Evolutionary conservation across 352 stramenopile species (phyloP).

Genomic region (Globisporangium spinosum): DNA sequence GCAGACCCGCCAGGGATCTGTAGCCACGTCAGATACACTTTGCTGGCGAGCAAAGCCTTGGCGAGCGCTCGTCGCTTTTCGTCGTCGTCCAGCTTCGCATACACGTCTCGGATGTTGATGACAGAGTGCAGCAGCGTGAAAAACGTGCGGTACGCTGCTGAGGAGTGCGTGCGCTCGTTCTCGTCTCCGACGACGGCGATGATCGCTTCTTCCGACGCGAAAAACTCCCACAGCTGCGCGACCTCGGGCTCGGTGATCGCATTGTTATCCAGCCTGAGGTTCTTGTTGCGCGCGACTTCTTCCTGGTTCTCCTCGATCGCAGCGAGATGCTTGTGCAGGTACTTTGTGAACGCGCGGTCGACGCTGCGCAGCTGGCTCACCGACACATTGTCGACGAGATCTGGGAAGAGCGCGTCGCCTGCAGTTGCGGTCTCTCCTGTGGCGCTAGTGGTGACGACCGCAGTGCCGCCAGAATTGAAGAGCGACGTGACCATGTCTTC

Average conservation of each 20-base stretch:
- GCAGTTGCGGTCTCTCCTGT: conserved; percentile 20
- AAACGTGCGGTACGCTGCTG: conserved; percentile 58
- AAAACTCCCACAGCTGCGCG: conserved; percentile 51
- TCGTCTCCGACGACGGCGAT: conserved; percentile 33
- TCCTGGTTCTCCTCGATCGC: conserved; percentile 7
- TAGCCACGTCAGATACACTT: conserved; percentile 78
- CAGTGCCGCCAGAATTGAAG: conserved; percentile 69
- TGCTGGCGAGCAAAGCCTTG: conserved; percentile 65
- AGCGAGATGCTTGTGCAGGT: conserved; percentile 36
- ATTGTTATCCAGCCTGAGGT: conserved; percentile 8
- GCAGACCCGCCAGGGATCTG: conserved; percentile 75
- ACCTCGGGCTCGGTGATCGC: conserved; percentile 16
- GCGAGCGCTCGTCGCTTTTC: conserved; percentile 41
- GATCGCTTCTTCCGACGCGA: conserved; percentile 49
- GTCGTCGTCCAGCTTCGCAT: conserved; percentile 29
- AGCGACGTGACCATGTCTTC: conserved; percentile 46
- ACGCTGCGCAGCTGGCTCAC: conserved; percentile 42
- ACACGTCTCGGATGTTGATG: conserved; percentile 59
- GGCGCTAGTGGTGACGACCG: conserved; percentile 23
- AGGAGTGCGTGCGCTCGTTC: conserved; percentile 26
- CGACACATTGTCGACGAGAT: conserved; percentile 34
- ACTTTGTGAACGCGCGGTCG: conserved; percentile 54
- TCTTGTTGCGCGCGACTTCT: not conserved
- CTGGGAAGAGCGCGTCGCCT: conserved; percentile 20
- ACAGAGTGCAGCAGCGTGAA: conserved; percentile 55